A percentile compares a stretch with the other conserved stretches of the same genome.
Conservation (phyloP, 768 basidiomycete genomes). For the Mycena metata region DNA sequence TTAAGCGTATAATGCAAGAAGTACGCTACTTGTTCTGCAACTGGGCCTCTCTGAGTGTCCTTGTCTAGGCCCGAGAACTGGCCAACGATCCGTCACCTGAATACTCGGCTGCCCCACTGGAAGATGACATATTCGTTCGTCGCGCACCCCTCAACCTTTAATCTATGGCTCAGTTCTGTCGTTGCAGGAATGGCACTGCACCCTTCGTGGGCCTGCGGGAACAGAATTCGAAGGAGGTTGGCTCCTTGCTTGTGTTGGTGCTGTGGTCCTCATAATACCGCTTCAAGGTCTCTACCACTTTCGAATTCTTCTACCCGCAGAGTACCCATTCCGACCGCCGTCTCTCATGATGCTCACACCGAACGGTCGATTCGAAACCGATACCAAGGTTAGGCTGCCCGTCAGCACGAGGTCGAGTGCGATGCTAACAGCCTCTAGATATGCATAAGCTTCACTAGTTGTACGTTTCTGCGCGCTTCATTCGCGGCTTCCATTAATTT, state of each 20-base stretch:
- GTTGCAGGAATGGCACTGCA: slow-evolving; percentile 92
- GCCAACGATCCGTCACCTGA: slow-evolving; percentile 88
- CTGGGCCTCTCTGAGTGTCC: background rate
- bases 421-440: slow-evolving; percentile 63
- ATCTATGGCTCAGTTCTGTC: slow-evolving; percentile 38
- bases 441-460: slow-evolving; percentile 93
- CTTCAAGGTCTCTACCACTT: slow-evolving; percentile 83
- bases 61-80: slow-evolving; percentile 77
- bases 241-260: background rate
- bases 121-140: slow-evolving; percentile 93
- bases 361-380: slow-evolving; percentile 96
- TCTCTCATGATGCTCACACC: slow-evolving; percentile 97
- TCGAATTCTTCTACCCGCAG: slow-evolving; percentile 88
- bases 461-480: slow-evolving; percentile 58
- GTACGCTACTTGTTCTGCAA: slow-evolving; percentile 8
- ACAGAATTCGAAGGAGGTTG: slow-evolving; percentile 92
- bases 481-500: slow-evolving; percentile 5
- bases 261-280: background rate
- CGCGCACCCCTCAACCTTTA: slow-evolving; percentile 1
- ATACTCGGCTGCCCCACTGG: slow-evolving; percentile 87
- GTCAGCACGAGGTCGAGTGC: background rate
- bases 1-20: slow-evolving; percentile 98
- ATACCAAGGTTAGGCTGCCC: slow-evolving; percentile 82
- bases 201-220: slow-evolving; percentile 88
- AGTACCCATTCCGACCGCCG: slow-evolving; percentile 97